Base-by-base conservation (phyloP, 495 filamentous ascomycete genomes). In the Aspergillus campestris region DNA sequence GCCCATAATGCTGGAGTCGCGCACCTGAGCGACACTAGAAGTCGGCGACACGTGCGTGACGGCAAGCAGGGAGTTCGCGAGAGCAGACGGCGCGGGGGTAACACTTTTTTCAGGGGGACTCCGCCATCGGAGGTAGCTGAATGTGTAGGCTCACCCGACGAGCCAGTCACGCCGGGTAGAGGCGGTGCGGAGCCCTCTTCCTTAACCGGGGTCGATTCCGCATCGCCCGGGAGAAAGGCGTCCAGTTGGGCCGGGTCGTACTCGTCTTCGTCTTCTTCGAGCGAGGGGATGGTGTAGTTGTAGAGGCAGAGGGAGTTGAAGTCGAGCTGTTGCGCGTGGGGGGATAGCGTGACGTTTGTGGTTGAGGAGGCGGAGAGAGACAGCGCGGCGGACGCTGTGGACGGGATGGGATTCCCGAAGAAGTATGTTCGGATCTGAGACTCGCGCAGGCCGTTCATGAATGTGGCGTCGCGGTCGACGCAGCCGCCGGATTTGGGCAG, bases 401-500 rank as follows among this genome's bases (percentile, higher is more conserved):
- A 57, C 0, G 65, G 57, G 18, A 65, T 66, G 0, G 73, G 50
- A 48, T 83, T 82, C 3, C 92, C 92, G 61, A 96, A 97, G 71
- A 97, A 99, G 63, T 97, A 99, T 45, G 89, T 80, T 43, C 82
- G 82, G 12, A 96, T 89, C 29, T 84, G 79, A 0, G 81, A 79
- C 48, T 91, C 84, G 24, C 81, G 73, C 3, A 78, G 62, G 28
- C 76, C 71, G 46, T 83, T 84, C 70, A 89, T 76, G 60, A 86
- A 96, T 1, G 70, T 61, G 9, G 79, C 76, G 49, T 94, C 88
- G 33, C 89, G 75, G 51, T 89, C 82, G 9, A 89, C 88, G 40
- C 86, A 89, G 6, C 92, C 92, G 11, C 89, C 89, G 0, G 88
- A 92, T 61, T 91, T 94, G 35, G 86, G 79, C 6, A 98, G 72